Evolutionary conservation across 1,284 basidiomycete genomes (phyloP).

Genomic region (Pascua guehoae): DNA sequence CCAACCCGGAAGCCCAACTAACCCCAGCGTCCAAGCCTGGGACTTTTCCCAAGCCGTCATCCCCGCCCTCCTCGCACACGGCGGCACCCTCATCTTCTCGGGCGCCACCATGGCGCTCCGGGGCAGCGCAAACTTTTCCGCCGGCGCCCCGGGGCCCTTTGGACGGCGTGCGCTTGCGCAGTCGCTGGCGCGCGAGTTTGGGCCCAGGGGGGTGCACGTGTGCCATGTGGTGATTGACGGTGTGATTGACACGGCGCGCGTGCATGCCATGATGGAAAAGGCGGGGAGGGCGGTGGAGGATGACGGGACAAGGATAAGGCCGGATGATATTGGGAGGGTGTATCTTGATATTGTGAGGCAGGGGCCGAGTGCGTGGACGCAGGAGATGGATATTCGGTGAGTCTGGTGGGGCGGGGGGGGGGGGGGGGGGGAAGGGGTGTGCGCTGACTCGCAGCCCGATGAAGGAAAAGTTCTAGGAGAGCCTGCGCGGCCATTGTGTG

Average conservation of each 20-base stretch:
- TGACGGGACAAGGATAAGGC: constrained; percentile 12
- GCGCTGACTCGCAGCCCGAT: constrained; percentile 9
- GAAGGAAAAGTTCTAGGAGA: constrained; percentile 12
- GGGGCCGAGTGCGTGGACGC: constrained; percentile 39
- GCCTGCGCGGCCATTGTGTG: too few species aligned
- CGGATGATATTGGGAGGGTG: constrained; percentile 21
- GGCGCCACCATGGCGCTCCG: constrained; percentile 43
- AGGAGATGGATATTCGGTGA: constrained; percentile 37
- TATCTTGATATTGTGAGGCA: constrained; percentile 46
- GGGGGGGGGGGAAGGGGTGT: too few species aligned
- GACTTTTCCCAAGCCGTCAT: constrained; percentile 38
- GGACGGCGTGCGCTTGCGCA: constrained; percentile 37
- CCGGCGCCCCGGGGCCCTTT: constrained; percentile 39
- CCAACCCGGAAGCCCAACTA: neutral
- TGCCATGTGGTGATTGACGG: constrained; percentile 50
- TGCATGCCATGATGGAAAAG: constrained; percentile 24
- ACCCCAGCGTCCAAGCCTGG: constrained; percentile 17
- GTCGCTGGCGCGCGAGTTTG: constrained; percentile 49
- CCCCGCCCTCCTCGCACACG: constrained; percentile 30
- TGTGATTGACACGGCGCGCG: constrained; percentile 35
- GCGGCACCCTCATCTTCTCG: constrained; percentile 43
- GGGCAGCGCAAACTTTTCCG: constrained; percentile 30
- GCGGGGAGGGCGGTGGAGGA: constrained; percentile 9
- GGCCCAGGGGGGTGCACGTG: constrained; percentile 49
- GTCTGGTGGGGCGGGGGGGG: neutral